Evolutionary conservation across 139 green algal species (phyloP).

Genomic region (Chlamydomonas eustigma): DNA sequence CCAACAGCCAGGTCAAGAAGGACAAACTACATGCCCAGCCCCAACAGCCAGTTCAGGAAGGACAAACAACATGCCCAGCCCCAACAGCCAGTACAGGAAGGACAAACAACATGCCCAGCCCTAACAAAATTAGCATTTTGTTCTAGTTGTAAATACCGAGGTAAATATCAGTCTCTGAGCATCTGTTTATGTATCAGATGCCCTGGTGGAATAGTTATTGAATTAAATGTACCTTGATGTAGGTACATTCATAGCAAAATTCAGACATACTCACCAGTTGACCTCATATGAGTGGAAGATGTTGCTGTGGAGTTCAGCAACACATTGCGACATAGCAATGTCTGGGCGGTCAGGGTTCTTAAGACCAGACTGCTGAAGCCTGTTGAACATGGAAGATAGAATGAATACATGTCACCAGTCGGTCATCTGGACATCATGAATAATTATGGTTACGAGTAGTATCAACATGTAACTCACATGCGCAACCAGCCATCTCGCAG

Average conservation of each 20-base stretch:
- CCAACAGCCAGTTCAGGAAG: background rate
- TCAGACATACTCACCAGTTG: background rate
- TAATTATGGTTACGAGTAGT: background rate
- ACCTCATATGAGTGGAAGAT: background rate
- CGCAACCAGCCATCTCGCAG: background rate
- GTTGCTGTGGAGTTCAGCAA: background rate
- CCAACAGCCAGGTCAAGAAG: background rate
- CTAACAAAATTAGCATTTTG: background rate
- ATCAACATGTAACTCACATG: background rate
- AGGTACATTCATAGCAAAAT: too few species aligned
- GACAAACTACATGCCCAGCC: too few species aligned
- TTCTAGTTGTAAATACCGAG: background rate
- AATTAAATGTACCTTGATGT: too few species aligned
- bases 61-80: too few species aligned
- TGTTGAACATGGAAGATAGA: background rate
- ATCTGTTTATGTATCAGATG: background rate
- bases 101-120: background rate
- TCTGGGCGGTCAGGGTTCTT: background rate
- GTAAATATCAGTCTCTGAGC: background rate
- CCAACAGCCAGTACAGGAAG: background rate
- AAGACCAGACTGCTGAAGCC: background rate
- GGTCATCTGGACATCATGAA: background rate
- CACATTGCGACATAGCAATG: background rate
- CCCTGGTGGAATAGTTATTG: background rate
- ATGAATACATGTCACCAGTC: background rate